Percentiles rank a stretch among this genome's conserved stretches.
Evolutionary conservation across 805 yeast species (phyloP).

Genomic region (Candida hungchunana): DNA sequence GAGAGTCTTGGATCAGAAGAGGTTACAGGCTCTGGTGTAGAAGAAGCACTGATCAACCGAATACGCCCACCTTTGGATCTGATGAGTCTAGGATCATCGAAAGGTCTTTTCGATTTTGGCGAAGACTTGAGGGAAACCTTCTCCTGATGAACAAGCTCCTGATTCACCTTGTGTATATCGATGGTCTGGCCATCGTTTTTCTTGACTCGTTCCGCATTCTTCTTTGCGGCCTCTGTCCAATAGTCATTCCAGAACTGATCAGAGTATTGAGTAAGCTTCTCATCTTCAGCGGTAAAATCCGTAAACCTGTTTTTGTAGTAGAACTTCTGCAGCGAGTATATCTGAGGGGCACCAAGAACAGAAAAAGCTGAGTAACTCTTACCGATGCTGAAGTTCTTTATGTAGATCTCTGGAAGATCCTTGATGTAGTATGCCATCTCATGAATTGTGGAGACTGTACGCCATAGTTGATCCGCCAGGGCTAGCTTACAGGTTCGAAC

Average conservation of each 20-base stretch:
- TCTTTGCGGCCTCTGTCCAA: constrained; percentile 41
- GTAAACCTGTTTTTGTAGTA: constrained; percentile 50
- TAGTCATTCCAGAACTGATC: constrained; percentile 49
- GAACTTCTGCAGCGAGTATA: constrained; percentile 46
- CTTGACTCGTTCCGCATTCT: constrained; percentile 35
- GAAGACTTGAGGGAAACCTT: constrained; percentile 15
- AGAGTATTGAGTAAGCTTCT: constrained; percentile 33
- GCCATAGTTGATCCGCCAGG: constrained; percentile 50
- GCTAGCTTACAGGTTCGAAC: constrained; percentile 45
- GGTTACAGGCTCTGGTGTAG: constrained; percentile 9
- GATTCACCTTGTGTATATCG: constrained; percentile 25
- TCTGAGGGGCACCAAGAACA: constrained; percentile 59
- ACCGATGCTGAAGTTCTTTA: constrained; percentile 42
- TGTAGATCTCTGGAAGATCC: constrained; percentile 40
- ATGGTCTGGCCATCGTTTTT: constrained; percentile 33
- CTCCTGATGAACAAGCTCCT: constrained; percentile 23
- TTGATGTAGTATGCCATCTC: constrained; percentile 58
- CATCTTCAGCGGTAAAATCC: constrained; percentile 28
- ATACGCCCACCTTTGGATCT: constrained; percentile 13
- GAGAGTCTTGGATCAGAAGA: constrained; percentile 19
- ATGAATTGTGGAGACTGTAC: constrained; percentile 51
- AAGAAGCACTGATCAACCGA: constrained; percentile 1
- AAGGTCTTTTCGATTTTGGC: constrained; percentile 9
- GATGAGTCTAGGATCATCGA: constrained; percentile 11
- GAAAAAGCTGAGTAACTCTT: constrained; percentile 29